These are phyloP conservation scores for Miscanthus lutarioriparius DNA, from an alignment of 176 grass and related monocot species.

Conservation along the genomic window DNA sequence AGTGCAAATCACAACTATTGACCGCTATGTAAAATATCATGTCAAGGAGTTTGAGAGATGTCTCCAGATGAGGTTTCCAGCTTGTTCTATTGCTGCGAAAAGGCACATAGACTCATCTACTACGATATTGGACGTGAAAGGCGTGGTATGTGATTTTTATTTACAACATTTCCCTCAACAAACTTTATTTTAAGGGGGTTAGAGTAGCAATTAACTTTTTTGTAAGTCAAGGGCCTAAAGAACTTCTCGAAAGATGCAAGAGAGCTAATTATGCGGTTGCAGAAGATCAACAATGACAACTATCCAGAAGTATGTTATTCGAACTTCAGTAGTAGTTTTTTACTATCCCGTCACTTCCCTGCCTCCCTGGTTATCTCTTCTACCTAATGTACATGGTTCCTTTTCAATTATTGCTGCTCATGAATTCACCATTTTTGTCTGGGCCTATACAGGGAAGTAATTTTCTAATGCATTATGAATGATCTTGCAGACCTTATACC, in stretches of 20 bases:
- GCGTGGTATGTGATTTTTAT: conserved; percentile 57
- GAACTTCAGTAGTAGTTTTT: conserved; percentile 1
- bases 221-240: conserved; percentile 71
- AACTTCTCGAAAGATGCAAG: conserved; percentile 96
- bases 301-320: conserved; percentile 81
- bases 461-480: conserved; percentile 30
- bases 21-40: conserved; percentile 89
- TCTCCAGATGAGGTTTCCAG: conserved; percentile 68
- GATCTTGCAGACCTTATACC: conserved; percentile 64
- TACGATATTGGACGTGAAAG: conserved; percentile 90
- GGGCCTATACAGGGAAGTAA: not conserved
- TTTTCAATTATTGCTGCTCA: conserved; percentile 28
- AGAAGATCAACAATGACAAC: conserved; percentile 95
- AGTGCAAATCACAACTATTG: conserved; percentile 87
- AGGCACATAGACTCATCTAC: conserved; percentile 83
- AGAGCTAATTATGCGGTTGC: conserved; percentile 83
- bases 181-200: conserved; percentile 9
- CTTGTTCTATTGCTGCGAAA: conserved; percentile 77
- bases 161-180: conserved; percentile 6
- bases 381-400: not conserved
- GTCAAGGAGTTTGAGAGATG: conserved; percentile 78
- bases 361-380: not conserved
- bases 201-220: conserved; percentile 32
- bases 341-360: not conserved
- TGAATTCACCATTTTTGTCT: conserved; percentile 27